Evolutionary conservation across 2,329 filamentous ascomycete genomes (phyloP).

Genomic region (Tolypocladium album): DNA sequence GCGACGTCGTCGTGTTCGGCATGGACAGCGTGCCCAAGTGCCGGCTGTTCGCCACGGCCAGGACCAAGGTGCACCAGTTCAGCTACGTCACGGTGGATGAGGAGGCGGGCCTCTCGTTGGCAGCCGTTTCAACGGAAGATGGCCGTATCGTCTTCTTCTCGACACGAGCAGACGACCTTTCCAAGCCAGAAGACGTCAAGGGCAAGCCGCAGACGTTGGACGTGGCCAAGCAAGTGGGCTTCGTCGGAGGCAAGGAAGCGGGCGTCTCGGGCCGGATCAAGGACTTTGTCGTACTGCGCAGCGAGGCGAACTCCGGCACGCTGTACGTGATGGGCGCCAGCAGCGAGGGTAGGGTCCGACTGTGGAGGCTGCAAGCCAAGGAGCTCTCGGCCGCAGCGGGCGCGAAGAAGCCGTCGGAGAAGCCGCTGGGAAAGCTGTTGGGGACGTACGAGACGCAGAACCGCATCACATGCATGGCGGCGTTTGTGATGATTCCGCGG

Average conservation of each 20-base stretch:
- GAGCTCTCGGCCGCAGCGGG: constrained; percentile 25
- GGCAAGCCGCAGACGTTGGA: constrained; percentile 26
- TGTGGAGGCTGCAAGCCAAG: constrained; percentile 54
- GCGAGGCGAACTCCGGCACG: constrained; percentile 25
- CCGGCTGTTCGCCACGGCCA: constrained; percentile 54
- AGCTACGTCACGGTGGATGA: constrained; percentile 53
- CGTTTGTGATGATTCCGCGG: constrained; percentile 71
- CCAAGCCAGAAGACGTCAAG: constrained; percentile 22
- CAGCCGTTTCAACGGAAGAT: constrained; percentile 82
- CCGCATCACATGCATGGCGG: constrained; percentile 78
- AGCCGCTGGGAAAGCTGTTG: constrained; percentile 52
- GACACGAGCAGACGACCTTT: constrained; percentile 43
- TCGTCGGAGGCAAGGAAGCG: constrained; percentile 63
- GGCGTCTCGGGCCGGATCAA: constrained; percentile 70
- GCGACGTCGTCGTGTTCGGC: constrained; percentile 74
- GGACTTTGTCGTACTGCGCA: constrained; percentile 63
- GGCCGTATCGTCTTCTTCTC: constrained; percentile 78
- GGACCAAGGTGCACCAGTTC: constrained; percentile 77
- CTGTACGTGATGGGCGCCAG: constrained; percentile 60
- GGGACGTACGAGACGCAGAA: constrained; percentile 78
- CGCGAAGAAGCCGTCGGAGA: constrained; percentile 11
- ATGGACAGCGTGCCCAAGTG: constrained; percentile 78
- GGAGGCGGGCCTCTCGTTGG: constrained; percentile 29
- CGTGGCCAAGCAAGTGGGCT: constrained; percentile 58
- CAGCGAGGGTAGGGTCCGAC: constrained; percentile 74